These are phyloP conservation scores for Lizonia empirigonia DNA, from an alignment of 2,329 filamentous ascomycete genomes.

Conservation along the genomic window DNA sequence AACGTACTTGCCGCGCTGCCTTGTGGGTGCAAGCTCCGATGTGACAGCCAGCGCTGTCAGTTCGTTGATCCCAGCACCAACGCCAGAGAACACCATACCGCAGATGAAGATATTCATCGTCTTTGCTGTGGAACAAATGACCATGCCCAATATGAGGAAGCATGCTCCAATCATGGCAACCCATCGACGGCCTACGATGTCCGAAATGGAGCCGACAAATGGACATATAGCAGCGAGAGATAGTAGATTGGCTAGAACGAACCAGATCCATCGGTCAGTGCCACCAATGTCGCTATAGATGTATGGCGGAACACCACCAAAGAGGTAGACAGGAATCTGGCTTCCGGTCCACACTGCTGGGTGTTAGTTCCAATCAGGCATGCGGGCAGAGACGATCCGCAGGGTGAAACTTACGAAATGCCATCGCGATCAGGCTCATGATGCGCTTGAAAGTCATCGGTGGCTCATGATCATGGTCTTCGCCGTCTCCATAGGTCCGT, in stretches of 20 bases:
- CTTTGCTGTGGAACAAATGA: conserved; percentile 33
- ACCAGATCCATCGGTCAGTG: conserved; percentile 64
- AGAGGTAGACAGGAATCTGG: conserved; percentile 59
- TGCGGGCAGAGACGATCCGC: not conserved
- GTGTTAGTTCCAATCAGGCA: not conserved
- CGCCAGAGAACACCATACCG: conserved; percentile 59
- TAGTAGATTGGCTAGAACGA: conserved; percentile 57
- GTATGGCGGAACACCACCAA: conserved; percentile 44
- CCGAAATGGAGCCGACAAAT: conserved; percentile 61
- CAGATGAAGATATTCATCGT: conserved; percentile 36
- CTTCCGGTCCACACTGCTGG: conserved; percentile 62
- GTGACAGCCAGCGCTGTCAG: conserved; percentile 70
- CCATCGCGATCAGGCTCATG: conserved; percentile 58
- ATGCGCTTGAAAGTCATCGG: conserved; percentile 46
- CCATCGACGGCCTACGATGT: conserved; percentile 39
- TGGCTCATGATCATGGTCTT: conserved; percentile 20
- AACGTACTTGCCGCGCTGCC: conserved; percentile 67
- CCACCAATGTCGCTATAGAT: conserved; percentile 67
- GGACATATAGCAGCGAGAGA: conserved; percentile 62
- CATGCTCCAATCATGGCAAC: conserved; percentile 35
- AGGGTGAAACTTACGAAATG: conserved; percentile 11
- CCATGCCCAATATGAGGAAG: conserved; percentile 46
- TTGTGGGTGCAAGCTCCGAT: conserved; percentile 69
- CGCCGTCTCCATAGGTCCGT: conserved; percentile 40
- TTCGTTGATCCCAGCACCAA: conserved; percentile 70